Base-by-base conservation (phyloP, 805 yeast species). In the Metschnikowia peoriensis region DNA sequence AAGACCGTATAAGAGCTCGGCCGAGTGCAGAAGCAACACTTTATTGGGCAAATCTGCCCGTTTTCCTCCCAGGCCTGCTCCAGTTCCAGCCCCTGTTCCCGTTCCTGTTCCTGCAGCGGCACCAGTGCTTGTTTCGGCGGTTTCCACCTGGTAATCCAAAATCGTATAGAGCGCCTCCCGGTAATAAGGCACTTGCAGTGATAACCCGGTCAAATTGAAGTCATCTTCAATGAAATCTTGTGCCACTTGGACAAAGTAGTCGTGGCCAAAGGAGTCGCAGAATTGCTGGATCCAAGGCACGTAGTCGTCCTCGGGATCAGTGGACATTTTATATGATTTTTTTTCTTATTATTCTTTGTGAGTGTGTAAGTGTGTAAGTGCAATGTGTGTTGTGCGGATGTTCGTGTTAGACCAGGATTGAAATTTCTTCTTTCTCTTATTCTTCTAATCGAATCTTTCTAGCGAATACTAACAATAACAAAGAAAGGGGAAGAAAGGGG, bases 141-240 rank as follows among this genome's bases (percentile, higher is more conserved):
- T 75, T 45, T 74, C 78, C 22, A 75, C 78, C 65, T 88, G 97
- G 57, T 90, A 80, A 69, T 93, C 99, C 57, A 93, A 75, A 54
- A 94, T 89, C 61, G 93, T 80, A 70, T 93, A 97, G 56, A 93
- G 73, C 1, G 98, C 97, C 65, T 91, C 96, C 63, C 93, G 76
- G 69, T 92, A 94, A 66, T 85, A 89, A 4, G 97, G 96, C 9
- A 94, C 97, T 53, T 88, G 83, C 58, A 85, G 80, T 34, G 87
- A 79, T 48, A 94, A 77, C 1, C 98, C 97, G 1, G 98, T 92
- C 63, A 94, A 78, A 66, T 94, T 94, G 78, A 94, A 94, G 60
- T 94, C 98, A 69, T 94, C 99, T 62, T 92, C 97, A 55, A 94
- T 89, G 69, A 91, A 94, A 46, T 90, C 97, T 45, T 88, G 90